Conservation (phyloP, 495 filamentous ascomycete species). For the Podospora sp. region DNA sequence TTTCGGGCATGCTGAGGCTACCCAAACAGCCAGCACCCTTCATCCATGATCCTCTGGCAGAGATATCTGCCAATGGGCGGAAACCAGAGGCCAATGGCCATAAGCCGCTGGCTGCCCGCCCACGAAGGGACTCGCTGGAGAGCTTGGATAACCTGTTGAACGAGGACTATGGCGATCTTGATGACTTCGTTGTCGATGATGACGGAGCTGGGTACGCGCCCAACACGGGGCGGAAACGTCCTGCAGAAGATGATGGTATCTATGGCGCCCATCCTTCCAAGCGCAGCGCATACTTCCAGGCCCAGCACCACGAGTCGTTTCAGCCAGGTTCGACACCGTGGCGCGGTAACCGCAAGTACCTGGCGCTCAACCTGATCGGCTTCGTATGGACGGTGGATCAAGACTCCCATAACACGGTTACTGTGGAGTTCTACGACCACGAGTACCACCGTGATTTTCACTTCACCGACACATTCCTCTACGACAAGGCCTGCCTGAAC, state of each 20-base stretch:
- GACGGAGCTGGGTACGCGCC: conserved; percentile 90
- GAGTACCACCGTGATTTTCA: conserved; percentile 92
- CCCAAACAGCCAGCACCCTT: conserved; percentile 76
- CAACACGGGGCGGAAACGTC: conserved; percentile 70
- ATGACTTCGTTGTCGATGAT: conserved; percentile 90
- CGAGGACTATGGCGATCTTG: conserved; percentile 60
- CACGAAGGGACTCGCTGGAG: conserved; percentile 46
- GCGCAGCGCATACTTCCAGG: conserved; percentile 58
- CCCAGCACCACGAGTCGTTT: conserved; percentile 77
- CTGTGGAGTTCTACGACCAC: conserved; percentile 95
- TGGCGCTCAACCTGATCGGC: conserved; percentile 89
- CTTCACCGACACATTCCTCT: conserved; percentile 92
- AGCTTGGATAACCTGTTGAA: conserved; percentile 59
- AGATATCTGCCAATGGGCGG: conserved; percentile 67
- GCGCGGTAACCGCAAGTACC: conserved; percentile 89
- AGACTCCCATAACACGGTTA: conserved; percentile 91
- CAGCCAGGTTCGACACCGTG: conserved; percentile 95
- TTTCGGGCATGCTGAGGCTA: conserved; percentile 59
- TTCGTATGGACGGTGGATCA: conserved; percentile 98
- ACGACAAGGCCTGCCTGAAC: conserved; percentile 91
- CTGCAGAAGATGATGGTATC: conserved; percentile 50
- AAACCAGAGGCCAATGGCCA: conserved; percentile 58
- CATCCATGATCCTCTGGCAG: conserved; percentile 75
- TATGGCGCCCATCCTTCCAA: conserved; percentile 43
- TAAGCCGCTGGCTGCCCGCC: conserved; percentile 50